A percentile compares a stretch with the other conserved stretches of the same genome.
Conservation (phyloP, 2,329 filamentous ascomycete species). For the Colletotrichum phormii region DNA sequence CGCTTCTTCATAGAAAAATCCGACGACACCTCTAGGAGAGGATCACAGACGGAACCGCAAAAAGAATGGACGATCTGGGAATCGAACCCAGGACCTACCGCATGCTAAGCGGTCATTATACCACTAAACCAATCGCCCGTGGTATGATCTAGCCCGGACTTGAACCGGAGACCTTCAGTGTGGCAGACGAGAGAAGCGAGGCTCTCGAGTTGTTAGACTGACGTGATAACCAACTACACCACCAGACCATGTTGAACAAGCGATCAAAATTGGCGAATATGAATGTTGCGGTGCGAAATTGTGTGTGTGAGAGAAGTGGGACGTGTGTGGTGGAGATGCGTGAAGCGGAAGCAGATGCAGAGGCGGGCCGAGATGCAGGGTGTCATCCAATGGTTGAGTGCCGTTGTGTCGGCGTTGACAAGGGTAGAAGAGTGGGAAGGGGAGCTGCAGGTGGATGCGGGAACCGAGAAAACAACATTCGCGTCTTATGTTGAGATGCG, state of each 20-base stretch:
- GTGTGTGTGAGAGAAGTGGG: background rate
- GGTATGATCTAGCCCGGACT: constrained; percentile 32
- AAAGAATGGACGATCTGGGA: background rate
- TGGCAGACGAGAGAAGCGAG: background rate
- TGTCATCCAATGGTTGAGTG: background rate
- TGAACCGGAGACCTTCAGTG: constrained; percentile 38
- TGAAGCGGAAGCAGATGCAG: constrained; percentile 4
- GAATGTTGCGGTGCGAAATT: background rate
- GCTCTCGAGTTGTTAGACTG: constrained; percentile 53
- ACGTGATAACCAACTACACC: constrained; percentile 61
- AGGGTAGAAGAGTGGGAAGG: background rate
- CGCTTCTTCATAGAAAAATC: too few species aligned
- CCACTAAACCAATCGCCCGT: constrained; percentile 15
- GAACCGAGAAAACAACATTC: background rate
- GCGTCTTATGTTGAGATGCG: background rate
- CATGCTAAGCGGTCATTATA: constrained; percentile 20
- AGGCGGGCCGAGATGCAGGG: constrained; percentile 11
- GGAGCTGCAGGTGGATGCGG: background rate
- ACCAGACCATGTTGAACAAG: too few species aligned
- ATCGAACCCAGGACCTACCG: constrained; percentile 18
- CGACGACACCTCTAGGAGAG: too few species aligned
- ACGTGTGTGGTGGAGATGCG: background rate
- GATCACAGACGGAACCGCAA: background rate
- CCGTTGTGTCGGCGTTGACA: background rate
- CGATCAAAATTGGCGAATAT: background rate